A percentile compares a stretch with the other conserved stretches of the same genome.
These are phyloP conservation scores for Nevesoporus exiguus DNA, from an alignment of 768 basidiomycete species.

Conservation along the genomic window DNA sequence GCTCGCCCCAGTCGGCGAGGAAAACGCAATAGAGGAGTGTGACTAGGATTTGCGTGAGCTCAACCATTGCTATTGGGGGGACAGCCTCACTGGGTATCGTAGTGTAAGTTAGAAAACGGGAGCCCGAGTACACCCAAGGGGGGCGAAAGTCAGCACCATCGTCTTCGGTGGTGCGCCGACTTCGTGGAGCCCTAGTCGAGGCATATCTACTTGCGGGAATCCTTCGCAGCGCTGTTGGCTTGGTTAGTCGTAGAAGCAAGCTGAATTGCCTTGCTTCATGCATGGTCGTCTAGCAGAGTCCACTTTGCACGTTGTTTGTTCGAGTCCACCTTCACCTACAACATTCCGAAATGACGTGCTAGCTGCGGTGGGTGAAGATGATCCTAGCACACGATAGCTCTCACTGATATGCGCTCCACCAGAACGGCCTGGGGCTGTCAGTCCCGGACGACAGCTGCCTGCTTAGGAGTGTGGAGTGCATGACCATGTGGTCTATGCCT, in stretches of 20 bases:
- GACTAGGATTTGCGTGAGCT: slow-evolving; percentile 34
- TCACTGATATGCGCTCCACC: not conserved
- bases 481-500: too few species aligned
- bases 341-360: too few species aligned
- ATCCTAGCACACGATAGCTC: not conserved
- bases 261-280: slow-evolving; percentile 6
- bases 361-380: not conserved
- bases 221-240: not conserved
- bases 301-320: slow-evolving; percentile 2
- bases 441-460: too few species aligned
- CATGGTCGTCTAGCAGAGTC: slow-evolving; percentile 3
- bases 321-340: not conserved
- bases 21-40: slow-evolving; percentile 56
- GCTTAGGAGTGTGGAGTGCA: too few species aligned
- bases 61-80: not conserved
- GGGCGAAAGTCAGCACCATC: slow-evolving; percentile 48
- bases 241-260: slow-evolving; percentile 1
- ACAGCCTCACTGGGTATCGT: slow-evolving; percentile 50
- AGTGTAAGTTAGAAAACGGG: slow-evolving; percentile 50
- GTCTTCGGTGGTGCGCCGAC: slow-evolving; percentile 12
- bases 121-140: slow-evolving; percentile 55
- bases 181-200: slow-evolving; percentile 15
- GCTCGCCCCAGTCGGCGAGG: slow-evolving; percentile 64
- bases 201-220: slow-evolving; percentile 4
- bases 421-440: too few species aligned